Base-by-base conservation (phyloP, 768 basidiomycete species). In the Paxillus rubicundulus region DNA sequence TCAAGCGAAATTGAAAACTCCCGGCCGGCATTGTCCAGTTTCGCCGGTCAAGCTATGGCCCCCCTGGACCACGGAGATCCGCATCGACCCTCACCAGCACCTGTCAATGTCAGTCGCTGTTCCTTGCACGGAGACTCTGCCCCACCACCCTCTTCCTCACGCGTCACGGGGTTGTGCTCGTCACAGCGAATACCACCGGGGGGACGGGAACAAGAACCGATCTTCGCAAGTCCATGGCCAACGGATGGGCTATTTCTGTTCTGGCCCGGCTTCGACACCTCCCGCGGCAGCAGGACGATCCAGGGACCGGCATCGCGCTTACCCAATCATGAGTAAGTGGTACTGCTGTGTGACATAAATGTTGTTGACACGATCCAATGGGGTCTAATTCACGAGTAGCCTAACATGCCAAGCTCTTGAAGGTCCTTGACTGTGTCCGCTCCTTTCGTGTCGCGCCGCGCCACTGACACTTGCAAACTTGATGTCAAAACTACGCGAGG, bases 231-330 rank as follows among this genome's bases (percentile, higher is more conserved):
- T 36, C 24, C 41, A 49, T 45, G 48, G 7, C 5, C 38, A 30
- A 30, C 52, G 45, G 24, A 57, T 40, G 37, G 18, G 18, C 53
- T 53, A 47, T 36, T 52, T 47, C 47, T 40, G 39, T 57, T 39
- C 28, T 47, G 5, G 34, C 37, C 28, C 45, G 5, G 34, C 37
- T 32, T 56, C 49, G 34, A 44, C 27, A 14, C 53, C 50, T 65
- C 65, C 68, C 68, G 67, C 68, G 68, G 66, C 53, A 43, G 34
- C 59, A 68, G 59, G 67, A 57, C 56, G 51, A 67, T 69, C 67
- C 61, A 70, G 67, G 64, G 28, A 64, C 58, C 57, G 54, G 56
- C 30, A 51, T 36, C 55, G 56, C 41, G 33, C 37, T 55, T 39
- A 52, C 36, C 66, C 66, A 61, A 57, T 60, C 58, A 45, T 50